Base-by-base conservation (phyloP, 2,329 filamentous ascomycete genomes). In the Endocalyx cinctus region DNA sequence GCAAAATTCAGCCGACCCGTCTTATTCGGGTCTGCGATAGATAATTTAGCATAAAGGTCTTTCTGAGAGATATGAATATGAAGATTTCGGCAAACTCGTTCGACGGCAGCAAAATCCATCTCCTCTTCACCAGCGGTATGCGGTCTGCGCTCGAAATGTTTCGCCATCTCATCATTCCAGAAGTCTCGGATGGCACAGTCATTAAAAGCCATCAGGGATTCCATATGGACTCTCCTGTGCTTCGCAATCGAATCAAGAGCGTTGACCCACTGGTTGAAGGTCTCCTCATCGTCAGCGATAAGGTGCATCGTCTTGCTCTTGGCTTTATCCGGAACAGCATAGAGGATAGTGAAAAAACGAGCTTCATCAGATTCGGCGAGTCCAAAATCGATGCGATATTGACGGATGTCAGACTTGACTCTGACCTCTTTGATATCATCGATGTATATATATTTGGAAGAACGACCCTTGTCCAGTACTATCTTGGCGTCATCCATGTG, bases 341-440 rank as follows among this genome's bases (percentile, higher is more conserved):
- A 96, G 33, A 95, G 76, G 45, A 98, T 87, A 17, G 89, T 94
- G 53, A 97, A 90, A 76, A 89, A 94, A 11, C 79, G 77, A 6
- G 72, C 64, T 49, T 89, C 83, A 25, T 79, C 74, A 5, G 76
- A 66, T 32, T 82, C 74, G 1, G 81, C 65, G 15, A 92, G 67
- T 25, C 79, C 77, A 53, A 84, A 86, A 58, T 96, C 89, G 50
- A 90, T 80, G 26, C 87, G 83, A 56, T 95, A 94, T 55, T 94
- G 90, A 37, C 85, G 79, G 13, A 90, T 87, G 55, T 97, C 87
- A 10, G 76, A 75, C 13, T 87, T 88, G 20, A 82, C 79, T 42
- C 89, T 81, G 29, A 97, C 88, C 53, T 95, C 88, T 52, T 86
- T 84, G 51, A 98, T 90, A 57, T 97, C 88, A 52, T 98, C 92